Base-by-base conservation (phyloP, 139 green algal species). In the Yamagishiella unicocca region DNA sequence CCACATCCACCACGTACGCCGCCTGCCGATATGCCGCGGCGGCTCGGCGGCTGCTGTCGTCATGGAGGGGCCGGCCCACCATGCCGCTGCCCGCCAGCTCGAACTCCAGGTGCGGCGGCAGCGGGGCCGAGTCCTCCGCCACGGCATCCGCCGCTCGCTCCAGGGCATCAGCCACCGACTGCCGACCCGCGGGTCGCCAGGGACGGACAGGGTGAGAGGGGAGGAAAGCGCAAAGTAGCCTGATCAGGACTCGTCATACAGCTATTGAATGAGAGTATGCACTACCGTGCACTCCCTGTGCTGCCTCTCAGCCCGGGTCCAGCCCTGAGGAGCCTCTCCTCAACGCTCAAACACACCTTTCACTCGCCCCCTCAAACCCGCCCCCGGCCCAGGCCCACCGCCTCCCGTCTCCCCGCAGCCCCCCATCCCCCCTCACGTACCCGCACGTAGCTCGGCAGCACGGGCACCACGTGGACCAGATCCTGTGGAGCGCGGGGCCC, bases 381-480 rank as follows among this genome's bases (percentile, higher is more conserved):
- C 10, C 43, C 64, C 45, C n/a, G 40, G 40, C 2, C 64, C 19
- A 8, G 22, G 29, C 6, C n/a, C 19, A 42, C 4, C 62, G 5
- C 62, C n/a, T 72, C 62, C 29, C 64, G 10, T 33, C 1, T 33
- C 31, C 31, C 9, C 68, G 12, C 50, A 12, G 12, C 4, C n/a
- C n/a, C 40, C 62, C 29, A n/a, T n/a, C n/a, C 64, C 31, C 64
- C 2, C 33, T 8, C 31, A 4, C 68, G 24, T 42, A 83, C 76
- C 77, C 43, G 62, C 4, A 90, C 82, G 86, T 90, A 82, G 43
- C 62, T 74, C 53, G 76, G 86, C 84, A 92, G 79, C 33, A 96
- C 89, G 3, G 88, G 82, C 25, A 93, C 89, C 21, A 90, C 91
- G 71, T 94, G 88, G 6, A 93, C 21, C 66, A 94, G 81, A 53